These are phyloP conservation scores for Phascolomyces articulosus DNA, from an alignment of 371 early-diverging fungal species.

Conservation along the genomic window DNA sequence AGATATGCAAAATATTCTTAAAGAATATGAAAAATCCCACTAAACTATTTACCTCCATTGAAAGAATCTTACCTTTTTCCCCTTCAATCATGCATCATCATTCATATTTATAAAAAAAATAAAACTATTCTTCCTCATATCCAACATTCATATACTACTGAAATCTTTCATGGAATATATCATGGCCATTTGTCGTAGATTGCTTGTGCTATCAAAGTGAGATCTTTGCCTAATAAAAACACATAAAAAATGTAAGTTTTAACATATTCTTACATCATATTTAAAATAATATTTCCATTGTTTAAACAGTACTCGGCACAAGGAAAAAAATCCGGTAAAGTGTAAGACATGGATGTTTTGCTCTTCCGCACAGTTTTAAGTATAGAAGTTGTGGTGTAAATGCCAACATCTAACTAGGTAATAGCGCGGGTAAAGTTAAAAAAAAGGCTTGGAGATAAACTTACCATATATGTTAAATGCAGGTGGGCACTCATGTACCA, in stretches of 20 bases:
- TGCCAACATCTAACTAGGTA: neutral
- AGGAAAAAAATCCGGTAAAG: neutral
- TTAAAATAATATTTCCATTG: slow-evolving; percentile 2
- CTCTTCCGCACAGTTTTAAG: slow-evolving; percentile 4
- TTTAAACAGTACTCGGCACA: slow-evolving; percentile 1
- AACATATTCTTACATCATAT: neutral
- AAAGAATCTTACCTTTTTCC: no score
- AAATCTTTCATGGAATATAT: no score
- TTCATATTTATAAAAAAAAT: no score
- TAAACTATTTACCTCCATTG: neutral
- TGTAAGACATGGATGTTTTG: slow-evolving; percentile 5
- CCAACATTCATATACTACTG: no score
- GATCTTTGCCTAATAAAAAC: no score
- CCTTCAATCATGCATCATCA: no score
- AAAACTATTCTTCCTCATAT: no score
- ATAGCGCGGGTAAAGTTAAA: neutral
- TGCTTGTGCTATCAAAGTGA: no score
- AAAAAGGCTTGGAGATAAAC: neutral
- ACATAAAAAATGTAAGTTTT: neutral
- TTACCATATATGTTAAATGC: neutral
- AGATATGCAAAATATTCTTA: slow-evolving; percentile 19
- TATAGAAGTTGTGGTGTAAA: neutral
- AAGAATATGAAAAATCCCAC: slow-evolving; percentile 6
- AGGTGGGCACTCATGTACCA: no score
- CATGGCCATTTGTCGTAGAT: no score